Percentiles rank a stretch among this genome's conserved stretches.
These are phyloP conservation scores for Zygosaccharomyces gambellarensis DNA, from an alignment of 805 yeast species.

Conservation along the genomic window DNA sequence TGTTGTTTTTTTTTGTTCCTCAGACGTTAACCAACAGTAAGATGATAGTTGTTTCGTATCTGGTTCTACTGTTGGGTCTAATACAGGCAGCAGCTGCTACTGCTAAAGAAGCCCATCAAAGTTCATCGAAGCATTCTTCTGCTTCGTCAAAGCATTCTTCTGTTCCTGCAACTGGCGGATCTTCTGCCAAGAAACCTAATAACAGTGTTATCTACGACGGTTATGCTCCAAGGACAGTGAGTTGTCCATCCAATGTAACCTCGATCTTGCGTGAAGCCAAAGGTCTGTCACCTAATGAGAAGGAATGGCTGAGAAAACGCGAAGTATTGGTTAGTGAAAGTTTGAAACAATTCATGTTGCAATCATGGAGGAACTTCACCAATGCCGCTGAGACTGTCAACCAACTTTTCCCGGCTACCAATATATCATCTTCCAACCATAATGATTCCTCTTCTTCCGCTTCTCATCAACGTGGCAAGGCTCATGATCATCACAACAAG, in stretches of 20 bases:
- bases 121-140: neutral
- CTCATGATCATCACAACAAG: neutral
- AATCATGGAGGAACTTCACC: slow-evolving; percentile 19
- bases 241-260: slow-evolving; percentile 32
- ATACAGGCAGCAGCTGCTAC: neutral
- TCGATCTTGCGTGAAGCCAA: slow-evolving; percentile 33
- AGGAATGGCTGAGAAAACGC: slow-evolving; percentile 43
- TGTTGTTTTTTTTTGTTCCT: too few species aligned
- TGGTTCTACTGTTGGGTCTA: neutral
- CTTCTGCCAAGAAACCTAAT: neutral
- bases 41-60: neutral
- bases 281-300: slow-evolving; percentile 42
- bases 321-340: slow-evolving; percentile 12
- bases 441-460: slow-evolving; percentile 8
- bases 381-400: slow-evolving; percentile 19
- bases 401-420: neutral
- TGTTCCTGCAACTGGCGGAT: neutral
- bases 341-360: slow-evolving; percentile 14
- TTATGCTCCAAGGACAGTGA: slow-evolving; percentile 53
- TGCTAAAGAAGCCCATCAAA: too few species aligned
- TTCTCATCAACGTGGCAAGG: neutral
- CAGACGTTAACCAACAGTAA: neutral
- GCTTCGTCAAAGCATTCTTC: neutral
- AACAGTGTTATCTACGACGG: slow-evolving; percentile 37
- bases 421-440: neutral